A percentile compares a stretch with the other conserved stretches of the same genome.
These are phyloP conservation scores for Boletus vinaceobasis DNA, from an alignment of 768 basidiomycete species.

Conservation along the genomic window DNA sequence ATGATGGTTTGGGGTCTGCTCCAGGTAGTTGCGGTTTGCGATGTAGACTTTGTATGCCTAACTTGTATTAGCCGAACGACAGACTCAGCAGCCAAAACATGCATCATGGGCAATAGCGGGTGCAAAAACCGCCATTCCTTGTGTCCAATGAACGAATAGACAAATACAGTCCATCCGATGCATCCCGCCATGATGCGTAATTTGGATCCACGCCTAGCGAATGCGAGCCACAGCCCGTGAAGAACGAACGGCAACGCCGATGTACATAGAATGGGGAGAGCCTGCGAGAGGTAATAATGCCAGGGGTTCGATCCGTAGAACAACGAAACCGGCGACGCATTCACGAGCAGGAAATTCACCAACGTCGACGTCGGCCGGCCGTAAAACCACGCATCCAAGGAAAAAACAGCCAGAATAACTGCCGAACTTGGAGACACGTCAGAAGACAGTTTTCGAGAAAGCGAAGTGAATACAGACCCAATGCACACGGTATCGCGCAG, in stretches of 20 bases:
- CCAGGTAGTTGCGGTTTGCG: constrained; percentile 11
- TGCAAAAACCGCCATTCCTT: constrained; percentile 99
- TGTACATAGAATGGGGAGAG: constrained; percentile 75
- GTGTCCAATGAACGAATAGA: constrained; percentile 83
- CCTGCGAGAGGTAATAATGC: constrained; percentile 90
- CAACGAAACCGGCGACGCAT: constrained; percentile 80
- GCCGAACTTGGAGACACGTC: constrained; percentile 16
- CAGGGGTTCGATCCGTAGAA: constrained; percentile 87
- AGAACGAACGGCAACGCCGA: constrained; percentile 70
- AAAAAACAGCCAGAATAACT: constrained; percentile 32
- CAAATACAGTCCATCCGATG: constrained; percentile 56
- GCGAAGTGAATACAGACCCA: constrained; percentile 41
- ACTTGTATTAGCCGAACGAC: constrained; percentile 47
- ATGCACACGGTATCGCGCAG: constrained; percentile 38
- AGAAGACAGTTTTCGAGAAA: constrained; percentile 3
- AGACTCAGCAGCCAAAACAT: constrained; percentile 74
- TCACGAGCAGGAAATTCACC: constrained; percentile 78
- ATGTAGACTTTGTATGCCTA: background rate
- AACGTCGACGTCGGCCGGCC: constrained; percentile 65
- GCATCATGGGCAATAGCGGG: constrained; percentile 80
- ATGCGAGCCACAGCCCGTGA: constrained; percentile 50
- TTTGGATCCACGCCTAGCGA: constrained; percentile 21
- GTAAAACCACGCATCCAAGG: constrained; percentile 72
- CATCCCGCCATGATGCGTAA: constrained; percentile 45
- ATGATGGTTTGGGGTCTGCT: constrained; percentile 30